Evolutionary conservation across 2,329 filamentous ascomycete genomes (phyloP), one percentile per base, ranked within the genome.

Genomic region (Iodosphaeria phyllophila): DNA sequence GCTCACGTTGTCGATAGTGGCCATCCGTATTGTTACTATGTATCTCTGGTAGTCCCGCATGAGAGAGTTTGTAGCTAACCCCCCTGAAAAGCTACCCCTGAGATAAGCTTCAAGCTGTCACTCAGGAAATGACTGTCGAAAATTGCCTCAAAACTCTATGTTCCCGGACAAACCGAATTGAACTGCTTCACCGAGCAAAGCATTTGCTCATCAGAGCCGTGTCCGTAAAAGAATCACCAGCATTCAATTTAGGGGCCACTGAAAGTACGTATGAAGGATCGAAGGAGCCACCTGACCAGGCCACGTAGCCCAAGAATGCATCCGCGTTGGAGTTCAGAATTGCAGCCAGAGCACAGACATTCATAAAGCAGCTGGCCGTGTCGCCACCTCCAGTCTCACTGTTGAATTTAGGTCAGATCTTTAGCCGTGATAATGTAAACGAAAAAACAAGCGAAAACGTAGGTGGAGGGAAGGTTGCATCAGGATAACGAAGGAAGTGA

Each of bases 331-430:
- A 16, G 26, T 48, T 44, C 25, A 49, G 26, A 30, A 39, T 43
- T 6, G 36, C 28, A 23, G 47, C 37, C 35, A 48, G 43, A 27
- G 35, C 32, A 30, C 41, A 47, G 22, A 45, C 28, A 27, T 40
- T 38, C 14, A 39, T 35, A 25, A 45, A 27, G 32, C 49, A 52
- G 5, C 40, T 43, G 4, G 30, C 32, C 4, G 43, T 43, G 33
- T 44, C 45, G 13, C 47, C 48, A 7, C 48, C 48, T 16, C 48
- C 49, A 13, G 48, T 48, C 41, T 51, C 48, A 30, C 39, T 43
- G 18, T 46, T 36, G 15, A 51, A n/a, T n/a, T n/a, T n/a, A n/a
- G n/a, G n/a, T n/a, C n/a, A n/a, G n/a, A n/a, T n/a, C n/a, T n/a
- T n/a, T n/a, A n/a, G n/a, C n/a, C n/a, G n/a, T n/a, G n/a, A n/a